Evolutionary conservation across 2,329 filamentous ascomycete species (phyloP), one percentile per base, ranked within the genome.

Genomic region (Sporothrix dimorphospora): DNA sequence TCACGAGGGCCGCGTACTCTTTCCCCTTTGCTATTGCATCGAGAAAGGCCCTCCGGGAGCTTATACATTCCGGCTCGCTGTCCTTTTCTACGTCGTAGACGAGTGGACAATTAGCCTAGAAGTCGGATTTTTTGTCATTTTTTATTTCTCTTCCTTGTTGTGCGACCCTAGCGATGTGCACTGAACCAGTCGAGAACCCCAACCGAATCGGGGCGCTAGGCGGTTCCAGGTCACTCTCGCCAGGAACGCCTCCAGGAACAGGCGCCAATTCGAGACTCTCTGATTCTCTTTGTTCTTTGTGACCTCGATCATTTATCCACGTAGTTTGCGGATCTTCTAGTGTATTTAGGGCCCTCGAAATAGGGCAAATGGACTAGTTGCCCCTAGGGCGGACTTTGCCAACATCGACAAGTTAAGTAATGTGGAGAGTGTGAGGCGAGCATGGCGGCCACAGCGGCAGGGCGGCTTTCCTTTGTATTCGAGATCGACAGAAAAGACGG

Each of bases 181-280:
- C 38, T 30, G 1, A 21, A 8, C 30, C 19, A 61, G 34, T 16
- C 55, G n/a, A 59, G 14, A n/a, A 16, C 55, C 55, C 55, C 55
- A 61, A 61, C 57, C 30, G 9, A 61, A 40, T 61, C 55, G 57
- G 30, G 30, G 40, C 57, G 57, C 57, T 40, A 61, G 57, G 57
- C 55, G 34, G n/a, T 61, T n/a, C 7, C 30, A 61, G 30, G 19
- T n/a, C 38, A 38, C 55, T 61, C 19, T 21, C 57, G 16, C 16
- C 30, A 61, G 30, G 57, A 38, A 61, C 30, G 19, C 8, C 57
- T 30, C 57, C 57, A 61, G 57, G 57, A 61, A 61, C 55, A 59
- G 27, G 19, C 30, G 53, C 24, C 30, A 55, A 55, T 55, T 9
- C 16, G 24, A 55, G 30, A n/a, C 7, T n/a, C n/a, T n/a, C n/a